A percentile compares a stretch with the other conserved stretches of the same genome.
These are phyloP conservation scores for Neopestalotiopsis clavispora DNA, from an alignment of 2,329 filamentous ascomycete species.

Conservation along the genomic window DNA sequence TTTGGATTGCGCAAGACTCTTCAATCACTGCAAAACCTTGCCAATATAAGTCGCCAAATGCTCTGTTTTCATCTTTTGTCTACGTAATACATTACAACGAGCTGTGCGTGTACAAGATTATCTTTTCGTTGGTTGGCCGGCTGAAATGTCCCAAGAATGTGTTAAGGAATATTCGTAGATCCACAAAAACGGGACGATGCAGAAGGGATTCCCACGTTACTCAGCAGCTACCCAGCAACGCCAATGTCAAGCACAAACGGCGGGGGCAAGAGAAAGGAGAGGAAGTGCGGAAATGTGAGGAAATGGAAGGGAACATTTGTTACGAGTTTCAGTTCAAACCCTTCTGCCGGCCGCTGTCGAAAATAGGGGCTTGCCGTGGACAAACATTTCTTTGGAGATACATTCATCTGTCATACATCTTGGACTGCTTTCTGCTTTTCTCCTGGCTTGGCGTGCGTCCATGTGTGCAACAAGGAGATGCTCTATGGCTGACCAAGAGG, in stretches of 20 bases:
- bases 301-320: background rate
- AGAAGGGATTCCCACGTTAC: background rate
- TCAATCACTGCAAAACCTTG: too few relatives aligned
- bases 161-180: background rate
- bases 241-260: background rate
- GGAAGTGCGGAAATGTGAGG: background rate
- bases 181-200: background rate
- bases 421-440: too few relatives aligned
- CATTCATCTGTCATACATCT: background rate
- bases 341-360: background rate
- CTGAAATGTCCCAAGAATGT: too few relatives aligned
- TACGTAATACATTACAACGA: too few relatives aligned
- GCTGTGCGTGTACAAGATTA: too few relatives aligned
- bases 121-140: too few relatives aligned
- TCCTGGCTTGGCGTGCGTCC: too few relatives aligned
- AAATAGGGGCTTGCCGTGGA: background rate
- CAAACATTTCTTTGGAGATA: background rate
- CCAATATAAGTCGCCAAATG: too few relatives aligned
- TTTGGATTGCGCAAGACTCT: too few relatives aligned
- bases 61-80: too few relatives aligned
- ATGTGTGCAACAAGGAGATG: background rate
- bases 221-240: background rate
- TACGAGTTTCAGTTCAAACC: background rate
- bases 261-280: too few relatives aligned
- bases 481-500: slow-evolving; percentile 1